Percentiles rank a stretch among this genome's conserved stretches.
Conservation (phyloP, 2,329 filamentous ascomycete genomes). For the Clonostachys chloroleuca region DNA sequence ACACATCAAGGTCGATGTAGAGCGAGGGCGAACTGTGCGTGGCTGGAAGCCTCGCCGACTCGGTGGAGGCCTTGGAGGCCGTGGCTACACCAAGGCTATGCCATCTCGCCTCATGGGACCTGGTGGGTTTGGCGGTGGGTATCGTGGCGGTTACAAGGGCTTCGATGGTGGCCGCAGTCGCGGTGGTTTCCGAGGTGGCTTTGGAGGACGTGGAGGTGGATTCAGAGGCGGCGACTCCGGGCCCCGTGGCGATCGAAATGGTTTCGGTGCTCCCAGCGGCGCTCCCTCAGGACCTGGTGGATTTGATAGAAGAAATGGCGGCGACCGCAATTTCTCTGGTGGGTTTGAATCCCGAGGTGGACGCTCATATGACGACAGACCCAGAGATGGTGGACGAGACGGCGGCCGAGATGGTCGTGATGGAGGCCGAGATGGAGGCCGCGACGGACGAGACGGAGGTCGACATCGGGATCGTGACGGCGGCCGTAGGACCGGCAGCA, state of each 20-base stretch:
- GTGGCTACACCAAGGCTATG: constrained; percentile 83
- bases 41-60: constrained; percentile 91
- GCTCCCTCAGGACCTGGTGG: constrained; percentile 57
- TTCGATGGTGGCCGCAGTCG: constrained; percentile 37
- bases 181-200: constrained; percentile 41
- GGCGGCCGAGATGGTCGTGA: constrained; percentile 39
- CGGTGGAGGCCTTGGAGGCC: constrained; percentile 86
- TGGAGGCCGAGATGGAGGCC: constrained; percentile 30
- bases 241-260: constrained; percentile 29
- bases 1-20: constrained; percentile 90
- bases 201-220: constrained; percentile 52
- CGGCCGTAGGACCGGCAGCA: constrained; percentile 62
- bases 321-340: constrained; percentile 35
- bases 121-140: constrained; percentile 52
- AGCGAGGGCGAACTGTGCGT: constrained; percentile 89
- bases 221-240: constrained; percentile 31
- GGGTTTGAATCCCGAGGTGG: constrained; percentile 53
- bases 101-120: constrained; percentile 62
- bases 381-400: constrained; percentile 29
- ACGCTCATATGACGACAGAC: constrained; percentile 57
- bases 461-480: constrained; percentile 22
- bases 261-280: constrained; percentile 47
- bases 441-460: constrained; percentile 32
- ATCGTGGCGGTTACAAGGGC: constrained; percentile 35
- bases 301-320: constrained; percentile 37